Conservation (phyloP, 2,329 filamentous ascomycete species). For the Fusarium proliferatum region DNA sequence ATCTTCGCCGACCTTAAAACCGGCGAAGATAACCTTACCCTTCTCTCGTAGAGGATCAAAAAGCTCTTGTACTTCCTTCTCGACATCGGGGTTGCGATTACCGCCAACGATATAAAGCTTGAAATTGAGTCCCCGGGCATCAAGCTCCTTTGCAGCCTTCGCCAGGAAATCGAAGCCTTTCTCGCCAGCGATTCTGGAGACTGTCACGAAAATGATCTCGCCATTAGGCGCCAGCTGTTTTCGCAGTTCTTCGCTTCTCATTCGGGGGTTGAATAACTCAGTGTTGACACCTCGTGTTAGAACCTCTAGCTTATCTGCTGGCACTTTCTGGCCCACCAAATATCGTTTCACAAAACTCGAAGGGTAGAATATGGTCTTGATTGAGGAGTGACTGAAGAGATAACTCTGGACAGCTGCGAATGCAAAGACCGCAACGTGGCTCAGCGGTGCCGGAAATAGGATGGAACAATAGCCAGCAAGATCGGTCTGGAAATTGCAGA, state of each 20-base stretch:
- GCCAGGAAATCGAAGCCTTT: slow-evolving; percentile 78
- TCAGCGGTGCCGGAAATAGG: slow-evolving; percentile 72
- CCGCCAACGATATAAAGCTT: slow-evolving; percentile 75
- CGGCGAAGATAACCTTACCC: slow-evolving; percentile 72
- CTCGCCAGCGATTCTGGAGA: slow-evolving; percentile 75
- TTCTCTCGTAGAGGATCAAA: slow-evolving; percentile 62
- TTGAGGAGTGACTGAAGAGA: slow-evolving; percentile 69
- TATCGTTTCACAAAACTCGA: slow-evolving; percentile 72
- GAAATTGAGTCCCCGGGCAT: slow-evolving; percentile 66
- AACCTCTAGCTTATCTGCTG: slow-evolving; percentile 66
- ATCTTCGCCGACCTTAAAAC: slow-evolving; percentile 69
- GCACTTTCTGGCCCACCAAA: slow-evolving; percentile 67
- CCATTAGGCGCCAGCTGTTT: slow-evolving; percentile 67
- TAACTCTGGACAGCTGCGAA: slow-evolving; percentile 74
- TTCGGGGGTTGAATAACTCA: slow-evolving; percentile 66
- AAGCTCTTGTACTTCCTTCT: slow-evolving; percentile 68
- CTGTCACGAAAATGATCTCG: slow-evolving; percentile 73
- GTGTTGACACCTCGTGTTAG: slow-evolving; percentile 75
- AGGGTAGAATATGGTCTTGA: slow-evolving; percentile 77
- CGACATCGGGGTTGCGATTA: slow-evolving; percentile 72
- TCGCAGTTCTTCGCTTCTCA: slow-evolving; percentile 63
- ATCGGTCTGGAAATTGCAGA: slow-evolving; percentile 80
- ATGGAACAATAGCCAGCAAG: slow-evolving; percentile 76
- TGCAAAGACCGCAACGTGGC: slow-evolving; percentile 69
- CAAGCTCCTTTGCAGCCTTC: slow-evolving; percentile 64